Conservation (phyloP, 73 alveolate genomes). For the Paramecium biaurelia region DNA sequence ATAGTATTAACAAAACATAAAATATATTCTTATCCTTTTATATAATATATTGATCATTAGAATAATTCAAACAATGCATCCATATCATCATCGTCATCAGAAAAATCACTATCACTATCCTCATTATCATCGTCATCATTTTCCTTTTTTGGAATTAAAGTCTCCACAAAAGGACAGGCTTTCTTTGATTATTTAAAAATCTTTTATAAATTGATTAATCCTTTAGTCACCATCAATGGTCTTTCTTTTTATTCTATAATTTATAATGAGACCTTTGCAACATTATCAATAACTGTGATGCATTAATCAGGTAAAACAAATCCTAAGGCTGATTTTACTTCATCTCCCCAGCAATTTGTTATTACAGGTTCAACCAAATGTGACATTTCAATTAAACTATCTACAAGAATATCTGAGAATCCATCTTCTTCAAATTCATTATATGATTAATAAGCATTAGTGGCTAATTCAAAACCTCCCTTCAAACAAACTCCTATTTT, state of each 20-base stretch:
- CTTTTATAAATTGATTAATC: background rate
- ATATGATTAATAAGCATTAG: background rate
- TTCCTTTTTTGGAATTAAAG: background rate
- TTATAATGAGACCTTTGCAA: background rate
- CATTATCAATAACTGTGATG: background rate
- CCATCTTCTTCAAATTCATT: conserved; percentile 32
- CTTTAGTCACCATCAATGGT: conserved; percentile 11
- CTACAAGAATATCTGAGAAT: background rate
- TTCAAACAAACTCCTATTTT: background rate
- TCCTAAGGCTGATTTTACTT: background rate
- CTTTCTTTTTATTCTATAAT: conserved; percentile 14
- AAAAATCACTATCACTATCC: background rate
- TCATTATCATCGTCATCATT: background rate
- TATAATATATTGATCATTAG: background rate
- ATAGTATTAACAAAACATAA: background rate
- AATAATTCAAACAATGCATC: background rate
- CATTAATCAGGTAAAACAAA: background rate
- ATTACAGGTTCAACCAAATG: conserved; percentile 14
- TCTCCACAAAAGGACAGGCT: background rate
- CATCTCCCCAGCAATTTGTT: conserved; percentile 1
- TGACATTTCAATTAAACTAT: background rate
- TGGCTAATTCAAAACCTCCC: conserved; percentile 8
- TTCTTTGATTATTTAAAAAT: background rate
- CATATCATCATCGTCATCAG: background rate
- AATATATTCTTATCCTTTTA: background rate